These are phyloP conservation scores for Colletotrichum lentis DNA, from an alignment of 2,329 filamentous ascomycete genomes.

Conservation along the genomic window DNA sequence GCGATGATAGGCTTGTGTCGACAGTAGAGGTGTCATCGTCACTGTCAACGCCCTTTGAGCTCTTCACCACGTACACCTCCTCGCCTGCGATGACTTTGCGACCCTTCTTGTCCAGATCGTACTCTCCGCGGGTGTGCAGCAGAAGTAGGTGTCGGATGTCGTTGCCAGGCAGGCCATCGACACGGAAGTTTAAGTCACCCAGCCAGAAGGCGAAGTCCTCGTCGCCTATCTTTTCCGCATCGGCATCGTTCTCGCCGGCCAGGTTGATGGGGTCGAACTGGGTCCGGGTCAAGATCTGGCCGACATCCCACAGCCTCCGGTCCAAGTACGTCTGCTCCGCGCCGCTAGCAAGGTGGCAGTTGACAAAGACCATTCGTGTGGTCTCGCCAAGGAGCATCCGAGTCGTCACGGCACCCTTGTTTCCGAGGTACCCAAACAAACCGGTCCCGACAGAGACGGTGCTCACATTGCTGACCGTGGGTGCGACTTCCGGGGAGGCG, in stretches of 20 bases:
- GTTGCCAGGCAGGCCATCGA: slow-evolving; percentile 86
- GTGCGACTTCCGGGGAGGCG: slow-evolving; percentile 77
- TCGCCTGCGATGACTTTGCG: slow-evolving; percentile 57
- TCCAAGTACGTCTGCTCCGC: slow-evolving; percentile 80
- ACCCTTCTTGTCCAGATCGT: slow-evolving; percentile 62
- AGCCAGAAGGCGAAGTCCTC: slow-evolving; percentile 97
- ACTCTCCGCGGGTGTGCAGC: slow-evolving; percentile 82
- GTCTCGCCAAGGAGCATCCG: slow-evolving; percentile 88
- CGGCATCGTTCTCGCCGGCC: slow-evolving; percentile 70
- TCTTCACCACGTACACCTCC: slow-evolving; percentile 41
- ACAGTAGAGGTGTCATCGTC: slow-evolving; percentile 55
- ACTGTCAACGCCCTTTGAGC: slow-evolving; percentile 49
- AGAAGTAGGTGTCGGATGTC: slow-evolving; percentile 87
- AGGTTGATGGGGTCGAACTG: slow-evolving; percentile 79
- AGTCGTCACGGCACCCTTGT: slow-evolving; percentile 89
- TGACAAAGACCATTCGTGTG: slow-evolving; percentile 87
- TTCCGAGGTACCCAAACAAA: slow-evolving; percentile 90
- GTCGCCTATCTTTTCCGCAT: slow-evolving; percentile 77
- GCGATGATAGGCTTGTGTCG: slow-evolving; percentile 43
- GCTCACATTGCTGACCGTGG: slow-evolving; percentile 81
- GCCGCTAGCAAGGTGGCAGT: slow-evolving; percentile 90
- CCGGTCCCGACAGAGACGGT: slow-evolving; percentile 87
- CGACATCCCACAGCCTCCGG: slow-evolving; percentile 87
- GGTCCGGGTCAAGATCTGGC: slow-evolving; percentile 78
- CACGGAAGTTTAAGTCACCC: slow-evolving; percentile 92